phyloP scores from a whole-genome alignment of 1,284 basidiomycete species.

The Trichosporon asahii region DNA sequence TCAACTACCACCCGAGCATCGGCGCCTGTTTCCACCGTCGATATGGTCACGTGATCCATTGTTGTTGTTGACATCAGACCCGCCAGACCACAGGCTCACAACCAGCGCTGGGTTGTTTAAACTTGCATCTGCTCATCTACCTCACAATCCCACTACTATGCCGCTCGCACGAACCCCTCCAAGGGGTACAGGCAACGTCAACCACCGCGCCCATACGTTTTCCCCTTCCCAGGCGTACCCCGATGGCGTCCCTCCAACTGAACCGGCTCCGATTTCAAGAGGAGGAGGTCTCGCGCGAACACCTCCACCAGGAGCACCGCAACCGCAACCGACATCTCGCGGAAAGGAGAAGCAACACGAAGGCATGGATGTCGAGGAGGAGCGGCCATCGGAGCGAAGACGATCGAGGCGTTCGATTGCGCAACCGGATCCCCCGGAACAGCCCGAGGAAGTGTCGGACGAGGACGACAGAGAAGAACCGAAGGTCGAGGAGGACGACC shows the following conservation, averaged over 20 bases:
- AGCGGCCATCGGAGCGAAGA: neutral
- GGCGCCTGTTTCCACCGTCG: neutral
- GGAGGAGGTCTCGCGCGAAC: neutral
- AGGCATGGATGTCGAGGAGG: neutral
- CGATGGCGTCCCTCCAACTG: conserved; percentile 9
- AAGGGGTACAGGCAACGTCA: conserved; percentile 5
- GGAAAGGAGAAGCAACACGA: neutral
- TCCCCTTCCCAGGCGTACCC: conserved; percentile 23
- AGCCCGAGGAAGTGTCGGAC: neutral
- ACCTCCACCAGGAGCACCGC: neutral
- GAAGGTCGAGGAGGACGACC: neutral
- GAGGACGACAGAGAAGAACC: too few species aligned
- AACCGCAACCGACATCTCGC: neutral
- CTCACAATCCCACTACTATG: conserved; percentile 25
- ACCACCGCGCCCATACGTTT: conserved; percentile 17
- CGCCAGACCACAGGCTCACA: neutral
- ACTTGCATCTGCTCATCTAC: neutral
- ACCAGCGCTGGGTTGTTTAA: neutral
- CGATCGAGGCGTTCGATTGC: neutral
- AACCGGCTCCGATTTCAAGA: neutral
- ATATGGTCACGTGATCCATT: neutral
- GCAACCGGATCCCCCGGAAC: neutral
- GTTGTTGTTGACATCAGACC: conserved; percentile 11
- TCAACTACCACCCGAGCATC: neutral
- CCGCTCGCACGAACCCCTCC: conserved; percentile 40